phyloP scores from a whole-genome alignment of 768 basidiomycete species.

The Botryobasidium botryosum region DNA sequence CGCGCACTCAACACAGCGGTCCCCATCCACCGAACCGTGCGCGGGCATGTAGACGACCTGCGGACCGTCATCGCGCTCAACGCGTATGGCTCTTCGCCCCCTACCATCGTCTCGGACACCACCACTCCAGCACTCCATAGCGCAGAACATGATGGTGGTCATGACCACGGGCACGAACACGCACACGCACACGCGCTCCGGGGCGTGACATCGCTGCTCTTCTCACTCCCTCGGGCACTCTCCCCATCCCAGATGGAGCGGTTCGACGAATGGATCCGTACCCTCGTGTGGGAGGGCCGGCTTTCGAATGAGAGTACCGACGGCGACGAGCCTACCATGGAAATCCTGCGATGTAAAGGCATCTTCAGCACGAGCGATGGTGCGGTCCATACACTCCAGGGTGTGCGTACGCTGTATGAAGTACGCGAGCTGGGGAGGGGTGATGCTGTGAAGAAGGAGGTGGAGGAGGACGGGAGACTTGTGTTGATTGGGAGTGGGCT shows the following conservation, averaged over 20 bases:
- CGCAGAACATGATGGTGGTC: slow-evolving; percentile 17
- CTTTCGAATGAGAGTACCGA: neutral
- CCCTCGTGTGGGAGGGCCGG: slow-evolving; percentile 59
- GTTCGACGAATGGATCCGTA: slow-evolving; percentile 69
- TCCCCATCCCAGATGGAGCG: slow-evolving; percentile 27
- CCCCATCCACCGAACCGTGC: slow-evolving; percentile 53
- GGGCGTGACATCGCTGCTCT: slow-evolving; percentile 62
- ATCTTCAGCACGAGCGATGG: slow-evolving; percentile 41
- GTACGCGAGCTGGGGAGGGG: slow-evolving; percentile 17
- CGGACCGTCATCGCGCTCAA: slow-evolving; percentile 59
- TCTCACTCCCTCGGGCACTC: slow-evolving; percentile 49
- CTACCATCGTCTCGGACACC: slow-evolving; percentile 5
- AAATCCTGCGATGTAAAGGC: slow-evolving; percentile 80
- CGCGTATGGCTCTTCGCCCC: slow-evolving; percentile 48
- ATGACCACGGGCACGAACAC: slow-evolving; percentile 21
- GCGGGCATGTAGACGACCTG: slow-evolving; percentile 61
- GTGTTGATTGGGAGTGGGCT: slow-evolving; percentile 80
- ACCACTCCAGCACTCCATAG: slow-evolving; percentile 7
- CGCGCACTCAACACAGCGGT: slow-evolving; percentile 65
- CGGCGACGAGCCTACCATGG: slow-evolving; percentile 19
- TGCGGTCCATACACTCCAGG: slow-evolving; percentile 63
- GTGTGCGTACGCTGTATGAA: slow-evolving; percentile 84
- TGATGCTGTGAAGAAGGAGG: slow-evolving; percentile 22
- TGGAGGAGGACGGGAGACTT: slow-evolving; percentile 55
- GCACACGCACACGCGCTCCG: slow-evolving; percentile 26